phyloP scores from a whole-genome alignment of 257 asterid genomes.

The Solanum virginianum region DNA sequence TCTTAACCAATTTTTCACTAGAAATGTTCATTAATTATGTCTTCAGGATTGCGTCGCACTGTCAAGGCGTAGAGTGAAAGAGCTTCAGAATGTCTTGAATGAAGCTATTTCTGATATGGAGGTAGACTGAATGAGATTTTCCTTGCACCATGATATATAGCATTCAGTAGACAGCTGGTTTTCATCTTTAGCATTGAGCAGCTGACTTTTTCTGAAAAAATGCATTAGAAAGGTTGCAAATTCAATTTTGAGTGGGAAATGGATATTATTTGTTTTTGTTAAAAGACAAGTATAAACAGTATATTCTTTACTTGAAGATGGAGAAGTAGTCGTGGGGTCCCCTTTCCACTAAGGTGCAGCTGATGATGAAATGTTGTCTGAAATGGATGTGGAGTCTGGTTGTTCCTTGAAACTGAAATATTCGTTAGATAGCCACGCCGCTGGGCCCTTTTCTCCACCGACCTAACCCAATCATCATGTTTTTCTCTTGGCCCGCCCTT shows the following conservation, averaged over 20 bases:
- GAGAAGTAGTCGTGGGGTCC: constrained; percentile 11
- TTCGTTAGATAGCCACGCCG: constrained; percentile 39
- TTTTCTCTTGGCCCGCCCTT: background rate
- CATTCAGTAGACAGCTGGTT: background rate
- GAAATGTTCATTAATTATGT: background rate
- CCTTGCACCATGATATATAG: background rate
- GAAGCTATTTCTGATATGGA: constrained; percentile 75
- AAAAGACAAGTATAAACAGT: too few species aligned
- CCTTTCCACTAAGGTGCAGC: constrained; percentile 14
- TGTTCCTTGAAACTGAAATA: constrained; percentile 31
- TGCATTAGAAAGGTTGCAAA: background rate
- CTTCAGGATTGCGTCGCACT: constrained; percentile 64
- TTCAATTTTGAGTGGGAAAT: background rate
- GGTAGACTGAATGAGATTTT: constrained; percentile 22
- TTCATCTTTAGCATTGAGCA: background rate
- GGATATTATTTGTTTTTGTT: background rate
- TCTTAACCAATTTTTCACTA: background rate
- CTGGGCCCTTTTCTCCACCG: constrained; percentile 1
- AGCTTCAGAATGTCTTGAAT: constrained; percentile 45
- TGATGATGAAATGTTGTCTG: constrained; percentile 14
- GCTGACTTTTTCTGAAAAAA: background rate
- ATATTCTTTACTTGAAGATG: constrained; percentile 24
- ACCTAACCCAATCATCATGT: background rate
- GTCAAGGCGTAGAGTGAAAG: constrained; percentile 52
- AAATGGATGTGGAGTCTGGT: constrained; percentile 16